These are phyloP conservation scores for Casuarina cunninghamiana DNA, from an alignment of 306 rosid genomes.

Conservation along the genomic window DNA sequence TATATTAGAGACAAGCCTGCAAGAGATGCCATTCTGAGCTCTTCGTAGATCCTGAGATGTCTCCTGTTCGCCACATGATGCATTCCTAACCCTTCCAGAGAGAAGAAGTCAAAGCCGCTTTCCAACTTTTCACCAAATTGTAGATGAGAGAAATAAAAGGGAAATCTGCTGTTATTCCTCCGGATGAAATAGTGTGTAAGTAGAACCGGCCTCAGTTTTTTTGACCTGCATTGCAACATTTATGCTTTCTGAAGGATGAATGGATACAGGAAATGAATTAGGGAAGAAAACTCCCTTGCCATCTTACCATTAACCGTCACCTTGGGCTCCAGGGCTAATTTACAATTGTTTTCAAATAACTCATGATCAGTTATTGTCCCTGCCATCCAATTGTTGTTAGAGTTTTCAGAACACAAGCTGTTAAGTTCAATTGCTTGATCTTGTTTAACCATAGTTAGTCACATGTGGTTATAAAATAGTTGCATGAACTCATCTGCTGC, in stretches of 20 bases:
- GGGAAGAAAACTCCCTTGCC: constrained; percentile 6
- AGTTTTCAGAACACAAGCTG: constrained; percentile 9
- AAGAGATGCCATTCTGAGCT: constrained; percentile 5
- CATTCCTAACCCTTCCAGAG: background rate
- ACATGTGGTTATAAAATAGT: background rate
- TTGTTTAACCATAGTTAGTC: constrained; percentile 8
- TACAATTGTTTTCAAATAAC: constrained; percentile 32
- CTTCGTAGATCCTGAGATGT: constrained; percentile 2
- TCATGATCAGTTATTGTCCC: constrained; percentile 31
- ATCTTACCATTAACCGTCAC: constrained; percentile 24
- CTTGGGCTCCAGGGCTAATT: constrained; percentile 23
- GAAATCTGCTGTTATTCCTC: constrained; percentile 48
- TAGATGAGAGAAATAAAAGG: constrained; percentile 19
- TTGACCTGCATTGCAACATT: constrained; percentile 67
- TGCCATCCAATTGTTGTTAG: constrained; percentile 32
- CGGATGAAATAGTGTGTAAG: constrained; percentile 57
- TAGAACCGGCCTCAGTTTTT: constrained; percentile 75
- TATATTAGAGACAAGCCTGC: constrained; percentile 24
- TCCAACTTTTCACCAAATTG: constrained; percentile 23
- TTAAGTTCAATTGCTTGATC: constrained; percentile 18
- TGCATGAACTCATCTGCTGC: constrained; percentile 10
- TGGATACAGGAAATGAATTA: constrained; percentile 20
- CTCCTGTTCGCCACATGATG: constrained; percentile 27
- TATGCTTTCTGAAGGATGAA: constrained; percentile 18
- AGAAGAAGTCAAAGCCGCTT: constrained; percentile 8